Percentiles rank a stretch among this genome's conserved stretches.
Evolutionary conservation across 768 basidiomycete species (phyloP).

Genomic region (Macrolepiota fuliginosa): DNA sequence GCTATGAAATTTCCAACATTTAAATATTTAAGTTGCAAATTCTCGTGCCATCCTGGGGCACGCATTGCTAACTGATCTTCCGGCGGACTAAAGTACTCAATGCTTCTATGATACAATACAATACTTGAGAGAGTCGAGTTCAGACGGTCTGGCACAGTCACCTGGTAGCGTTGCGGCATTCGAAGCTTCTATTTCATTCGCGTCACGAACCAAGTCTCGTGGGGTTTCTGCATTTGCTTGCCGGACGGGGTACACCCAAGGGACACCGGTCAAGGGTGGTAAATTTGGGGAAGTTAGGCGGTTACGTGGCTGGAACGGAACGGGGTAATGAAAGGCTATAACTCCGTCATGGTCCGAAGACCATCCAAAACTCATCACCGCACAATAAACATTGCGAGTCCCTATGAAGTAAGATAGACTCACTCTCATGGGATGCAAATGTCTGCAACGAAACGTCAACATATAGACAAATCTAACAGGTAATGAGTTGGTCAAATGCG

Average conservation of each 20-base stretch:
- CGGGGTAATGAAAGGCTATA: not conserved
- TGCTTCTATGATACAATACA: not conserved
- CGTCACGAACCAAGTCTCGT: not conserved
- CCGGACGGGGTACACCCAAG: no score
- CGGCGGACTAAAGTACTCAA: no score
- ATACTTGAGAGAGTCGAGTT: not conserved
- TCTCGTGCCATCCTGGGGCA: not conserved
- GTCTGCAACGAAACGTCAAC: no score
- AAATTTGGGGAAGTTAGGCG: not conserved
- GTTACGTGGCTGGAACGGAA: conserved; percentile 1
- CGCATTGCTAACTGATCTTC: not conserved
- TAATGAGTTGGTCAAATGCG: not conserved
- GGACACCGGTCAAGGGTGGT: not conserved
- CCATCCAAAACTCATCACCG: no score
- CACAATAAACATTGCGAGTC: not conserved
- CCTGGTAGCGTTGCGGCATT: not conserved
- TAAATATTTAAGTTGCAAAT: not conserved
- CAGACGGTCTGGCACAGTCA: not conserved
- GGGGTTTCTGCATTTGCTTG: not conserved
- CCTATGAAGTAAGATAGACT: no score
- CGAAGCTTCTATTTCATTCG: not conserved
- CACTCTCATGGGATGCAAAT: no score
- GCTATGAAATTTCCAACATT: not conserved
- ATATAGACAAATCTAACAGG: no score
- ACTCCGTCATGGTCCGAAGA: not conserved